These are phyloP conservation scores for Exutisphaerella laricina DNA, from an alignment of 2,329 filamentous ascomycete species.

Conservation along the genomic window DNA sequence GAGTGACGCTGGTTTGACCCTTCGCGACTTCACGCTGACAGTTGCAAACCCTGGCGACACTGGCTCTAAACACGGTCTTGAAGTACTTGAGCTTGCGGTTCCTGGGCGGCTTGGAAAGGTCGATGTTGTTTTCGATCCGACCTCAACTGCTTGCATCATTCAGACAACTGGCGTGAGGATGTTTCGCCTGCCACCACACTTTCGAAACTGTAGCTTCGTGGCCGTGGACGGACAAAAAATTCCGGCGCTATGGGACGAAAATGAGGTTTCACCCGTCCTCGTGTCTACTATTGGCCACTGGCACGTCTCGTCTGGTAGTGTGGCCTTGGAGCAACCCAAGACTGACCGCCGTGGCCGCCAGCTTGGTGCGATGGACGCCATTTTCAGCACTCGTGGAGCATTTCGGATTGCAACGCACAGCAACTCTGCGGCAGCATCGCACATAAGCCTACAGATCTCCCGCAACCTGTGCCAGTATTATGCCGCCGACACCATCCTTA, in stretches of 20 bases:
- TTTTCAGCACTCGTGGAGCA: conserved; percentile 44
- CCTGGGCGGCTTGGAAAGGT: conserved; percentile 50
- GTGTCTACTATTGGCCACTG: conserved; percentile 4
- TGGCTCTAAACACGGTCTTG: conserved; percentile 48
- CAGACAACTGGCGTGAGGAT: conserved; percentile 40
- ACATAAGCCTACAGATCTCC: conserved; percentile 49
- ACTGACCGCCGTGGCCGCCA: conserved; percentile 43
- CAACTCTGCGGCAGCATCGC: conserved; percentile 18
- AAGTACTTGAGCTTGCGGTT: conserved; percentile 45
- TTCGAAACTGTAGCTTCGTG: conserved; percentile 17
- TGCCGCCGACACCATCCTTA: conserved; percentile 46
- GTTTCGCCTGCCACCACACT: conserved; percentile 20
- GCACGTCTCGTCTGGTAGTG: not conserved
- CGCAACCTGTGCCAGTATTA: conserved; percentile 56
- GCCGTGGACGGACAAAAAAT: conserved; percentile 14
- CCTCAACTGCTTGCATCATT: conserved; percentile 33
- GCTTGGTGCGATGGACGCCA: conserved; percentile 49
- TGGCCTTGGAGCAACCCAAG: not conserved
- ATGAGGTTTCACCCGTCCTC: not conserved
- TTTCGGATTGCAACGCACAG: conserved; percentile 40
- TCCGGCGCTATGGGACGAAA: not conserved
- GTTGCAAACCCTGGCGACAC: conserved; percentile 50
- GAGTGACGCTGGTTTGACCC: conserved; percentile 20
- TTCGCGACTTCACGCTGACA: conserved; percentile 42
- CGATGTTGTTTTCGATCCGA: conserved; percentile 33